Evolutionary conservation across 2,329 filamentous ascomycete species (phyloP), one percentile per base, ranked within the genome.

Genomic region (Coniochaeta ligniaria): DNA sequence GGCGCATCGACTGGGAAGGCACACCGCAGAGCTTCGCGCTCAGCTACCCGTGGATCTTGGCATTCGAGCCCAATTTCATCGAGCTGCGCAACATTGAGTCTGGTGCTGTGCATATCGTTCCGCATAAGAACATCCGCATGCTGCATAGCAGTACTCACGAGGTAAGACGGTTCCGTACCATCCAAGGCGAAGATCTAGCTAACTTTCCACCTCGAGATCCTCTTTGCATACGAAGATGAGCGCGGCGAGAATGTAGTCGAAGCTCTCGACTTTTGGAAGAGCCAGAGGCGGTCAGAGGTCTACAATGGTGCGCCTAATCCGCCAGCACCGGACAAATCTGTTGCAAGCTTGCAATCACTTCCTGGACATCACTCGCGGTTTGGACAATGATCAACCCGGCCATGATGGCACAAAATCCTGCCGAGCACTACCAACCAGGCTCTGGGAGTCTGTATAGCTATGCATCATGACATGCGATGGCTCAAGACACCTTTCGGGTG

Each of bases 151-250:
- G 92, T 69, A 96, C 94, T 62, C 87, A 96, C 79, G 95, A 99
- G 88, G 95, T 96, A 79, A 77, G 9, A 52, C 24, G 3, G 1
- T 28, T 3, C 35, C 9, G 5, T n/a, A 12, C 22, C 26, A 74
- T 61, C 60, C 6, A 26, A 24, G 20, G 2, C 22, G 35, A 11
- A 31, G n/a, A 35, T 31, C 8, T 45, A 3, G 12, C 56, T 58
- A 17, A 58, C 54, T 56, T 24, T 6, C 9, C 6, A 11, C 31
- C 22, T 6, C 72, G 70, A 99, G 95, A 98, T 99, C 68, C 77
- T 99, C 59, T 98, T 97, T 76, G 94, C 95, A 57, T 97, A 97
- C 73, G 95, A 99, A 79, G 94, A 98, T 70, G 95, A 99, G 73
- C 81, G 86, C 65, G 94, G 95, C 67, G 91, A 96, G 72, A 95